Evolutionary conservation across 1,139 yeast species (phyloP).

Genomic region (Taphrina pruni): DNA sequence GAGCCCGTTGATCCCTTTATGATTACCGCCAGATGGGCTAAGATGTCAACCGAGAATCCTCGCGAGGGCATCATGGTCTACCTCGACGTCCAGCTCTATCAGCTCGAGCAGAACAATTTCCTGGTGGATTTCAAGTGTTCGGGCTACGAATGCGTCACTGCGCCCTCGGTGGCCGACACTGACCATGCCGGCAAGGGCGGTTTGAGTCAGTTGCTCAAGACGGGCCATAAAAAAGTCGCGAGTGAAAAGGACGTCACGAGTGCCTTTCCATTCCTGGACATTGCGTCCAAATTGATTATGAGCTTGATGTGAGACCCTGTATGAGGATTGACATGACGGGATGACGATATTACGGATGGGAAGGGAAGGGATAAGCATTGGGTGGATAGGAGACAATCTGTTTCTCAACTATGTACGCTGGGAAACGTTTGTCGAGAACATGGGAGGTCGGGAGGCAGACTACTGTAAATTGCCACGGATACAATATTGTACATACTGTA

Average conservation of each 20-base stretch:
- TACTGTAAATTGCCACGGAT: too few species aligned
- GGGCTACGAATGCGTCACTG: constrained; percentile 58
- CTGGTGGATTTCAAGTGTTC: constrained; percentile 96
- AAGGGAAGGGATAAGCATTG: too few species aligned
- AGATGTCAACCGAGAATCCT: constrained; percentile 57
- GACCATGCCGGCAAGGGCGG: constrained; percentile 25
- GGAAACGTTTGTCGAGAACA: too few species aligned
- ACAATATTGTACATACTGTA: too few species aligned
- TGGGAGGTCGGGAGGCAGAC: too few species aligned
- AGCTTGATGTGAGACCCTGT: constrained; percentile 14
- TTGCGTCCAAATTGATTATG: constrained; percentile 41
- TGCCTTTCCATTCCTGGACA: constrained; percentile 44
- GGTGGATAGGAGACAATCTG: too few species aligned
- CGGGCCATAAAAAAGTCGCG: constrained; percentile 41
- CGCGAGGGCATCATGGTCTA: constrained; percentile 63
- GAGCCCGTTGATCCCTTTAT: constrained; percentile 91
- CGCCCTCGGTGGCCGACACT: constrained; percentile 4
- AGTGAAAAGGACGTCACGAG: constrained; percentile 42
- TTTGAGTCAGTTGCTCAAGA: constrained; percentile 22
- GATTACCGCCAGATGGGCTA: constrained; percentile 93
- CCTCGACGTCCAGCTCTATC: constrained; percentile 96
- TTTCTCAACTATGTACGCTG: too few species aligned
- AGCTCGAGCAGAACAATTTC: constrained; percentile 92
- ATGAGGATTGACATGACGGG: too few species aligned
- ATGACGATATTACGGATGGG: too few species aligned